Evolutionary conservation across 306 rosid genomes (phyloP), one percentile per base, ranked within the genome.

Genomic region (Cucumis cinereus): DNA sequence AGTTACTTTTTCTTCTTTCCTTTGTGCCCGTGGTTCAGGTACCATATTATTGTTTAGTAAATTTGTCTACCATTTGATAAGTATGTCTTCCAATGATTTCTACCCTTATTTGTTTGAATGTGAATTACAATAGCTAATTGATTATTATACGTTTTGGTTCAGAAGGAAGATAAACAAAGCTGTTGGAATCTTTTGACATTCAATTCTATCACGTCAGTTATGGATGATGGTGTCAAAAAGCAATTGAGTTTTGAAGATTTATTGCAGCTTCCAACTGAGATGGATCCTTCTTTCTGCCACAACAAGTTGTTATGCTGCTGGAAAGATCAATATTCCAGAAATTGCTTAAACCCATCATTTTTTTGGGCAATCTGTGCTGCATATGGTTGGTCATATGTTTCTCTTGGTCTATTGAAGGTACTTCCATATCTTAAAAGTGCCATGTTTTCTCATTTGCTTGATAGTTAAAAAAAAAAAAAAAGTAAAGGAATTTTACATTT

Each of bases 371-470:
- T 91, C 35, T 91, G 91, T 83, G 64, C 66, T 84, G 98, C 96
- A 73, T 93, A 91, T 87, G 97, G 98, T 71, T 91, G 96, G 98
- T 96, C 94, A 53, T 93, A 93, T 78, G 64, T 84, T 75, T 63
- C 85, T 86, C 88, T 91, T 68, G 98, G 98, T 62, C 87, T 93
- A 53, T 78, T 93, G 77, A 91, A 93, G 97, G 98, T 93, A 84
- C 28, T 69, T 73, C 40, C 74, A 68, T 56, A 45, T 55, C 55
- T 71, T 24, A 62, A 63, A 79, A 35, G 54, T 68, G 26, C 43
- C 50, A 41, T 56, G 71, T 79, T 79, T 30, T 80, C 68, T 52
- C 73, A 15, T 81, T 69, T 75, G 55, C 55, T 79, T 68, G 58
- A 78, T 41, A 13, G 17, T 45, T 3, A 3, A 45, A 15, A 10